These are phyloP conservation scores for Xylaria sp. DNA, from an alignment of 2,329 filamentous ascomycete species.

Conservation along the genomic window DNA sequence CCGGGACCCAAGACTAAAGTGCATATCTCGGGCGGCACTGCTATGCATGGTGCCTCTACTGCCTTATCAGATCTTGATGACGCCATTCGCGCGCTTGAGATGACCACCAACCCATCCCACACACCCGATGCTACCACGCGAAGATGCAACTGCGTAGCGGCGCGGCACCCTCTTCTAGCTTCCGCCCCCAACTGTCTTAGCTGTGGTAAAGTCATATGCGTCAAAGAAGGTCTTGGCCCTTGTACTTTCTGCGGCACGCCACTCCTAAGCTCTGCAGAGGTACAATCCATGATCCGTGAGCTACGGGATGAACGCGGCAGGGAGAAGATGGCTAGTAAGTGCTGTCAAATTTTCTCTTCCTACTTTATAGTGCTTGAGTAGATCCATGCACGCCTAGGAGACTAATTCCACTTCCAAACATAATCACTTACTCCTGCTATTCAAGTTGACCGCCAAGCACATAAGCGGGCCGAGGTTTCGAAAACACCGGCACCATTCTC, in stretches of 20 bases:
- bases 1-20: conserved; percentile 72
- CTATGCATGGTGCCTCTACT: conserved; percentile 84
- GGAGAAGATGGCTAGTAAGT: conserved; percentile 76
- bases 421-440: conserved; percentile 15
- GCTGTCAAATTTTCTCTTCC: neutral
- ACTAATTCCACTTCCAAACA: neutral
- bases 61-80: conserved; percentile 78
- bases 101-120: conserved; percentile 87
- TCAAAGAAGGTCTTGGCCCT: conserved; percentile 91
- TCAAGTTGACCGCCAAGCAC: conserved; percentile 74
- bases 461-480: conserved; percentile 74
- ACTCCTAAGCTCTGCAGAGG: conserved; percentile 76
- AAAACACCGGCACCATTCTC: conserved; percentile 70
- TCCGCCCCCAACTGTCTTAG: conserved; percentile 92
- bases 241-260: conserved; percentile 89
- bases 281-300: conserved; percentile 86
- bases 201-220: conserved; percentile 95
- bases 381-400: neutral
- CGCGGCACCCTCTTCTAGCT: conserved; percentile 86
- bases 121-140: conserved; percentile 67
- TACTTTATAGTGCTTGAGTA: too few relatives aligned
- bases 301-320: conserved; percentile 86
- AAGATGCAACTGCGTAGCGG: conserved; percentile 88
- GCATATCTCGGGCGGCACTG: conserved; percentile 78
- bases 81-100: conserved; percentile 87